A percentile compares a stretch with the other conserved stretches of the same genome.
These are phyloP conservation scores for Saturnispora besseyi DNA, from an alignment of 805 yeast genomes.

Conservation along the genomic window DNA sequence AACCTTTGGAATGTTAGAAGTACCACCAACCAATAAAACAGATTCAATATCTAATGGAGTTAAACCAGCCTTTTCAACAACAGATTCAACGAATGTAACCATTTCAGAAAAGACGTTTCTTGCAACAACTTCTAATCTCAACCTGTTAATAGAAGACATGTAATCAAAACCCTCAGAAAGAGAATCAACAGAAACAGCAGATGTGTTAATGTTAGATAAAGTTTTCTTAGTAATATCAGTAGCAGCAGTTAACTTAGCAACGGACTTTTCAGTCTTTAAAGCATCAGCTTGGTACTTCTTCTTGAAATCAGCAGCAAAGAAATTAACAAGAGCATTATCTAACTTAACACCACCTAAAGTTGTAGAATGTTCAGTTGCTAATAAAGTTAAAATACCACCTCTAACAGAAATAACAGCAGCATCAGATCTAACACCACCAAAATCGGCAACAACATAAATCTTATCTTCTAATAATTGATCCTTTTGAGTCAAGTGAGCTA, in stretches of 20 bases:
- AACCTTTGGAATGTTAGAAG: constrained; percentile 86
- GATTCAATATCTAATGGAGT: constrained; percentile 84
- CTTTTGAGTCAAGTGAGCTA: constrained; percentile 61
- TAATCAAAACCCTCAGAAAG: constrained; percentile 91
- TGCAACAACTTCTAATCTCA: constrained; percentile 84
- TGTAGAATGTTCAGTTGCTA: constrained; percentile 76
- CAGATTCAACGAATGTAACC: constrained; percentile 64
- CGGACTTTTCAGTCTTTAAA: constrained; percentile 67
- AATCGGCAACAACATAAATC: constrained; percentile 85
- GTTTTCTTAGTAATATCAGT: constrained; percentile 83
- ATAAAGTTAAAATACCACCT: constrained; percentile 86
- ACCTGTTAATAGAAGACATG: constrained; percentile 87
- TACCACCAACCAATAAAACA: constrained; percentile 87
- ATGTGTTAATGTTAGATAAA: constrained; percentile 75
- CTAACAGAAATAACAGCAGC: constrained; percentile 89
- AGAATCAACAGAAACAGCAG: constrained; percentile 91
- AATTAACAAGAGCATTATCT: constrained; percentile 72
- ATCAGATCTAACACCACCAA: constrained; percentile 93
- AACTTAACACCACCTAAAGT: constrained; percentile 83
- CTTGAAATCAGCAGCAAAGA: constrained; percentile 88
- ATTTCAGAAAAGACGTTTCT: constrained; percentile 70
- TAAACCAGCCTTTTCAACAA: constrained; percentile 72
- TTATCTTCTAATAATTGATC: constrained; percentile 52
- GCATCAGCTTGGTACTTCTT: constrained; percentile 80
- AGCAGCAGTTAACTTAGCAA: constrained; percentile 82